A percentile compares a stretch with the other conserved stretches of the same genome.
phyloP scores from a whole-genome alignment of 163 green algal genomes.

The Prototheca stagnorum region DNA sequence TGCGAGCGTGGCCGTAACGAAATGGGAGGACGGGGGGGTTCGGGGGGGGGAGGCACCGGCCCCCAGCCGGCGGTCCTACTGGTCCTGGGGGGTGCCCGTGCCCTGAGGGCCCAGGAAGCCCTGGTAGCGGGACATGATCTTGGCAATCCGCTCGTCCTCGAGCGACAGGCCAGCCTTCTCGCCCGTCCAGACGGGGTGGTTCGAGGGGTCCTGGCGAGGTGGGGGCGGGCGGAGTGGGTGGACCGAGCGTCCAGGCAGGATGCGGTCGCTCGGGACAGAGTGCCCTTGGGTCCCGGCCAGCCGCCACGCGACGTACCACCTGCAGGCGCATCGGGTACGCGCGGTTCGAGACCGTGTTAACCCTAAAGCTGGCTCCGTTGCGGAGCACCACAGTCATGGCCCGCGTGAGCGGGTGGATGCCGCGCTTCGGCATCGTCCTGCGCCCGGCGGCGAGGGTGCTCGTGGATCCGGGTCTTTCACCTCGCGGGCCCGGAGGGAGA shows the following conservation, averaged over 20 bases:
- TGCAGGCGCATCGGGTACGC: conserved; percentile 12
- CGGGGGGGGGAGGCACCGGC: neutral
- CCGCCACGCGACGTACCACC: conserved; percentile 1
- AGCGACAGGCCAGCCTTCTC: conserved; percentile 10
- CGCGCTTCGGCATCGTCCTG: conserved; percentile 2
- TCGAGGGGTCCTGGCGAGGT: conserved; percentile 17
- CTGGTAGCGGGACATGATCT: conserved; percentile 15
- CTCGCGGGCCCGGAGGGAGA: no score
- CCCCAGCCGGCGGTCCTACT: neutral
- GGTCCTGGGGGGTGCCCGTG: neutral
- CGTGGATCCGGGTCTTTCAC: no score
- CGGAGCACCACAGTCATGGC: conserved; percentile 25
- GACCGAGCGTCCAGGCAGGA: neutral
- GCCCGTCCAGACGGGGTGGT: conserved; percentile 21
- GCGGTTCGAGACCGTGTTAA: conserved; percentile 14
- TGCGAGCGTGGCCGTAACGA: neutral
- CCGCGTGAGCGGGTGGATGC: conserved; percentile 28
- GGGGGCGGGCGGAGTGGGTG: neutral
- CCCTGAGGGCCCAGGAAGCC: neutral
- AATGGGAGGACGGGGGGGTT: neutral
- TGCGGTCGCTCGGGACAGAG: neutral
- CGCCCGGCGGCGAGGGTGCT: no score
- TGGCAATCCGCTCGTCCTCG: conserved; percentile 9
- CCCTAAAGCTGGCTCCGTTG: conserved; percentile 25
- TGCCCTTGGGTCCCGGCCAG: neutral